These are phyloP conservation scores for Tephrocybe rancida DNA, from an alignment of 768 basidiomycete species.

Conservation along the genomic window DNA sequence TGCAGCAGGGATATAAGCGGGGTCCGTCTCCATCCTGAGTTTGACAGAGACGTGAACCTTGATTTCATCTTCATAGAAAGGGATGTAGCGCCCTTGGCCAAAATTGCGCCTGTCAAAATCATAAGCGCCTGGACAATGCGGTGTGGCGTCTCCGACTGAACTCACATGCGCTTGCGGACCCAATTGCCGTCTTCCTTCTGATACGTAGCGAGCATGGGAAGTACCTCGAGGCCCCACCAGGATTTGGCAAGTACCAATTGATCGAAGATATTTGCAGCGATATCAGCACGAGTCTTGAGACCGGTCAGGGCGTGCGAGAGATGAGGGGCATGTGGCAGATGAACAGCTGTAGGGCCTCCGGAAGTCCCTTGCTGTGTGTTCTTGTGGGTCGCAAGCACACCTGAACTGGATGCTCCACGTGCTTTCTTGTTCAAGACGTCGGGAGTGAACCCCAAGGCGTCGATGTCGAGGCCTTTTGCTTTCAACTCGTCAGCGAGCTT, in stretches of 20 bases:
- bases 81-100: slow-evolving; percentile 30
- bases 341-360: neutral
- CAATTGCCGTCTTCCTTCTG: slow-evolving; percentile 24
- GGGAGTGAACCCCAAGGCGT: slow-evolving; percentile 4
- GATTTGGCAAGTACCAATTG: slow-evolving; percentile 18
- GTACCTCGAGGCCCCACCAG: slow-evolving; percentile 28
- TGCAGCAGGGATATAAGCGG: slow-evolving; percentile 12
- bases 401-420: neutral
- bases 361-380: neutral
- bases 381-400: neutral
- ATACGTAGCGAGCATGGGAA: slow-evolving; percentile 25
- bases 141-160: neutral
- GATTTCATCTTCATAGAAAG: slow-evolving; percentile 22
- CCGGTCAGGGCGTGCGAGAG: slow-evolving; percentile 5
- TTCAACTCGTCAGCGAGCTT: slow-evolving; percentile 9
- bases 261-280: slow-evolving; percentile 20
- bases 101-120: slow-evolving; percentile 25
- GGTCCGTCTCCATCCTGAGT: slow-evolving; percentile 8
- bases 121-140: neutral
- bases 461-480: slow-evolving; percentile 2
- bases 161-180: slow-evolving; percentile 26
- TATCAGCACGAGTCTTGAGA: slow-evolving; percentile 14
- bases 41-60: slow-evolving; percentile 26
- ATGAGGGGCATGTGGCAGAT: slow-evolving; percentile 1
- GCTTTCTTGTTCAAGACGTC: slow-evolving; percentile 2